Evolutionary conservation across 176 grass and related monocot genomes (phyloP), one percentile per base, ranked within the genome.

Genomic region (Eleusine indica): DNA sequence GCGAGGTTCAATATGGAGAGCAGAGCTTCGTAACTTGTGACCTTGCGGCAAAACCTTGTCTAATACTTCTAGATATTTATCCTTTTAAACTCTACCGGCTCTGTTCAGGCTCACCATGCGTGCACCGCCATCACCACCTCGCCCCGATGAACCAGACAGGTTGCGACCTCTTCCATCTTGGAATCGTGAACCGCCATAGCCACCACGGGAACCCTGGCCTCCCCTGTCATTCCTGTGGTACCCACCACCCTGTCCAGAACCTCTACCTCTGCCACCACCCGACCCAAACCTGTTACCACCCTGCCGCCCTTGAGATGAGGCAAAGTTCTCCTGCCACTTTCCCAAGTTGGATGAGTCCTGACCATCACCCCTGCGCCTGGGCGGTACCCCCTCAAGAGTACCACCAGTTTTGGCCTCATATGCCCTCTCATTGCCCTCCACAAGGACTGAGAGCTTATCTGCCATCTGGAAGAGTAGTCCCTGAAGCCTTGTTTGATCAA

Each of bases 321-420:
- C 71, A 11, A 91, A 94, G 80, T 91, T 92, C 38, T 98, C 95
- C 82, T 95, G 92, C 95, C 95, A 98, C 75, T 29, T 94, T 0
- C 93, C 91, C 76, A 90, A 2, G 16, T 73, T 77, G 28, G 77
- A 78, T 7, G 85, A 88, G 63, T 98, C 92, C 61, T 91, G 92
- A 67, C 70, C 82, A 9, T 93, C 95, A 11, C 94, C 91, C 37
- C 95, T 87, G 42, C 91, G 88, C 70, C 89, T 94, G 2, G 95
- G 95, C 3, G 90, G 88, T 42, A 80, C 75, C 19, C 95, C 95
- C 44, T 98, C 95, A 48, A 98, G 90, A 5, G 90, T 89, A 19
- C 95, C 95, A 28, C 95, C 95, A 70, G 95, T 98, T 84, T 91
- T 95, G 9, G 92, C 91, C 58, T 98, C 95, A n/a, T 93, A 98